These are phyloP conservation scores for Candida patagonica DNA, from an alignment of 805 yeast genomes.

Conservation along the genomic window DNA sequence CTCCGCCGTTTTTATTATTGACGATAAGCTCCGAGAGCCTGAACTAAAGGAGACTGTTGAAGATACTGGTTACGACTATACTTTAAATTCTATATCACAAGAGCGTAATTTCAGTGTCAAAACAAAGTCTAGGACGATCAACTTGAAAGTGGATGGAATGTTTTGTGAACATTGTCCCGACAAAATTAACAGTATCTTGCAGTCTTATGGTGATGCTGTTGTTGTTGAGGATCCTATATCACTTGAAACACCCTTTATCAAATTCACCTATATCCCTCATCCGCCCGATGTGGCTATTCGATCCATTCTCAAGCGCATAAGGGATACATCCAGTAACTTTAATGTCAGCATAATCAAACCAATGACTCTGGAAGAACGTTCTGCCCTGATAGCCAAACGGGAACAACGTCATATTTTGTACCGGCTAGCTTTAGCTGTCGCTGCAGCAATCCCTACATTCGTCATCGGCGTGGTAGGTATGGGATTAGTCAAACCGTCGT, in stretches of 20 bases:
- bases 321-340: slow-evolving; percentile 38
- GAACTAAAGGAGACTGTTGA: slow-evolving; percentile 44
- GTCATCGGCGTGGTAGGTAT: slow-evolving; percentile 60
- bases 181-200: slow-evolving; percentile 39
- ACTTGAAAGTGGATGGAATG: slow-evolving; percentile 54
- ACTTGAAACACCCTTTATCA: slow-evolving; percentile 46
- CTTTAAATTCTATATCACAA: slow-evolving; percentile 35
- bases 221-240: slow-evolving; percentile 46
- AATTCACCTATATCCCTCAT: slow-evolving; percentile 56
- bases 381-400: slow-evolving; percentile 37
- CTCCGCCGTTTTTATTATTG: slow-evolving; percentile 50
- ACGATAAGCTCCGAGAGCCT: slow-evolving; percentile 29
- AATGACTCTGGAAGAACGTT: slow-evolving; percentile 54
- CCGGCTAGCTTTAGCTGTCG: slow-evolving; percentile 41
- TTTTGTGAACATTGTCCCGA: slow-evolving; percentile 64
- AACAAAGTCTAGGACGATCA: slow-evolving; percentile 45
- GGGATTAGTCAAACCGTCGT: slow-evolving; percentile 42
- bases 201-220: slow-evolving; percentile 47
- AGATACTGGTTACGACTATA: slow-evolving; percentile 59
- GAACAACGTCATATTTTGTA: slow-evolving; percentile 40
- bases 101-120: slow-evolving; percentile 41
- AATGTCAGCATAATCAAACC: slow-evolving; percentile 46
- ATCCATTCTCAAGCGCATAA: slow-evolving; percentile 41
- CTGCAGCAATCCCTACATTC: slow-evolving; percentile 59
- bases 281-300: slow-evolving; percentile 47